Evolutionary conservation across 2,329 filamentous ascomycete species (phyloP).

Genomic region (Didymella glomerata): DNA sequence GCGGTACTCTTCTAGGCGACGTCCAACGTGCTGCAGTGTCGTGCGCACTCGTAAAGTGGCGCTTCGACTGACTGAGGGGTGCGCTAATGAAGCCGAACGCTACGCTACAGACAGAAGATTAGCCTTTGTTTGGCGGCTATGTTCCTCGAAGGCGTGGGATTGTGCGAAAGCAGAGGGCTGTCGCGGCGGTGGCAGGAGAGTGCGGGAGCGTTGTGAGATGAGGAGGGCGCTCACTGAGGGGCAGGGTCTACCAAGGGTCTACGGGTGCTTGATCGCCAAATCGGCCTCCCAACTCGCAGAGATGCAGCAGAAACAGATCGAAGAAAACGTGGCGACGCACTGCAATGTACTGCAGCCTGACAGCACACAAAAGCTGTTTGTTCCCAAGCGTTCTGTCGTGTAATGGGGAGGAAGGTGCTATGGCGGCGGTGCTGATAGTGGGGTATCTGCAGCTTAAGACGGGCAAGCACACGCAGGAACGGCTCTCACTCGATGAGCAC

Average conservation of each 20-base stretch:
- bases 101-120: conserved; percentile 16
- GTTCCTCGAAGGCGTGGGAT: conserved; percentile 14
- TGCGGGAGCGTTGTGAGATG: conserved; percentile 12
- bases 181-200: conserved; percentile 19
- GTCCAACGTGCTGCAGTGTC: conserved; percentile 7
- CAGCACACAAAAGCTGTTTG: conserved; percentile 19
- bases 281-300: conserved; percentile 23
- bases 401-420: conserved; percentile 24
- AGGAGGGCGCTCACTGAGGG: conserved; percentile 24
- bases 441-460: conserved; percentile 25
- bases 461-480: conserved; percentile 22
- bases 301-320: conserved; percentile 6
- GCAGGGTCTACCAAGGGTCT: conserved; percentile 27
- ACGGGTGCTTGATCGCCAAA: conserved; percentile 26
- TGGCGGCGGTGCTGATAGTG: conserved; percentile 27
- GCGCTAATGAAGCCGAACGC: conserved; percentile 18
- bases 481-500: conserved; percentile 20
- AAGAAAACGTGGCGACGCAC: conserved; percentile 22
- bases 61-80: conserved; percentile 23
- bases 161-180: conserved; percentile 8
- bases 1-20: conserved; percentile 9
- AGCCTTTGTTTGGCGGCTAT: conserved; percentile 19
- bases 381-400: conserved; percentile 23
- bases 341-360: conserved; percentile 13
- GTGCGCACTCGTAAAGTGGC: conserved; percentile 18